Conservation (phyloP, 176 grass and related monocot genomes). For the Alloteropsis semialata region DNA sequence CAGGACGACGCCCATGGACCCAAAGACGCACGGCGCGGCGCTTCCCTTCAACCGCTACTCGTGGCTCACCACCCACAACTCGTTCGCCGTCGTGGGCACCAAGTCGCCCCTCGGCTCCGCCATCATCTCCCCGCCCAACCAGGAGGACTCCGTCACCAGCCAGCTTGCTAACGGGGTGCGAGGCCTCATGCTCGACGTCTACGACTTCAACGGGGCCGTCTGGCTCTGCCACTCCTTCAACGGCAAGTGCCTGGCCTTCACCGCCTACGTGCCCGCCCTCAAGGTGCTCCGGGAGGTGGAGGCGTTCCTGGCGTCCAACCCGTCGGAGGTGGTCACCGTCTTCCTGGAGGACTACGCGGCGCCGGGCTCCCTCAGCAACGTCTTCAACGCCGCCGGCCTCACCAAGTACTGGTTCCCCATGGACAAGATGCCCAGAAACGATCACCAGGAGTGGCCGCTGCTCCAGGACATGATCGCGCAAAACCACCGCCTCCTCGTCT, state of each 20-base stretch:
- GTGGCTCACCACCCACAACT: constrained; percentile 99
- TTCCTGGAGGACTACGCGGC: constrained; percentile 81
- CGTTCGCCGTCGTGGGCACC: constrained; percentile 54
- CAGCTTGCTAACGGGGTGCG: constrained; percentile 75
- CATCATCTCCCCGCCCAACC: constrained; percentile 70
- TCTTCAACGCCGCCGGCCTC: constrained; percentile 49
- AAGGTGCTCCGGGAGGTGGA: constrained; percentile 64
- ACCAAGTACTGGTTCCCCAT: constrained; percentile 55
- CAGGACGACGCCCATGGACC: constrained; percentile 47
- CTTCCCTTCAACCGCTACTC: constrained; percentile 77
- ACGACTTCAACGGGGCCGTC: constrained; percentile 66
- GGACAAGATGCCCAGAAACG: constrained; percentile 37
- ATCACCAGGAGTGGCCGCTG: constrained; percentile 61
- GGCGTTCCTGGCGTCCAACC: constrained; percentile 62
- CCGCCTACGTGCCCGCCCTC: constrained; percentile 59
- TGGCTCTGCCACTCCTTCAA: constrained; percentile 82
- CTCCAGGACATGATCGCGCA: constrained; percentile 65
- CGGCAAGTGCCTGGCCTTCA: constrained; percentile 53
- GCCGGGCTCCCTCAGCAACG: constrained; percentile 33
- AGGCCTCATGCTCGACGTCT: constrained; percentile 72
- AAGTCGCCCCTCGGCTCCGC: constrained; percentile 41
- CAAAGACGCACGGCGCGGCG: constrained; percentile 29
- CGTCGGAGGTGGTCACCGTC: constrained; percentile 63
- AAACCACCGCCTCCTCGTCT: constrained; percentile 60
- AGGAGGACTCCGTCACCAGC: constrained; percentile 66